Evolutionary conservation across 768 basidiomycete genomes (phyloP).

Genomic region (Hebeloma cylindrosporum): DNA sequence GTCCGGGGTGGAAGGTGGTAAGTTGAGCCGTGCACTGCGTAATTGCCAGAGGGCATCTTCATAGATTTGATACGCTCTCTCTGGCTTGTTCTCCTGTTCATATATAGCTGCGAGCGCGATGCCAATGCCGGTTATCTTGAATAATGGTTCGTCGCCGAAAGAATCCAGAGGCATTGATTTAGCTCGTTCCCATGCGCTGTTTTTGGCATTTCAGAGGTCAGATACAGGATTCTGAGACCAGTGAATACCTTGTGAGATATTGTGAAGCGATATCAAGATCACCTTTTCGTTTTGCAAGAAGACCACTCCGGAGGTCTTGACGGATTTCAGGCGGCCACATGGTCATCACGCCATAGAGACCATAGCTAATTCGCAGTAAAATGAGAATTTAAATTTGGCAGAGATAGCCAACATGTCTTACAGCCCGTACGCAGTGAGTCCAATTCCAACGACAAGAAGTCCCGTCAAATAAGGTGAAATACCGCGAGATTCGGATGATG

Average conservation of each 20-base stretch:
- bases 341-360: slow-evolving; percentile 39
- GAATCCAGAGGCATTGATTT: slow-evolving; percentile 39
- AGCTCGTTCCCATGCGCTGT: slow-evolving; percentile 53
- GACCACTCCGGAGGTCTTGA: slow-evolving; percentile 61
- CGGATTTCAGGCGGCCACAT: slow-evolving; percentile 69
- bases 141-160: slow-evolving; percentile 48
- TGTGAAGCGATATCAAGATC: slow-evolving; percentile 51
- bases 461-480: slow-evolving; percentile 27
- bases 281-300: slow-evolving; percentile 60
- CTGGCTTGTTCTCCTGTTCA: slow-evolving; percentile 39
- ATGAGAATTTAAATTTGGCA: background rate
- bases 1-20: slow-evolving; percentile 14
- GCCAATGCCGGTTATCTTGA: slow-evolving; percentile 70
- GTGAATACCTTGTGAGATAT: slow-evolving; percentile 49
- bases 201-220: background rate
- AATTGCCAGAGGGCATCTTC: slow-evolving; percentile 34
- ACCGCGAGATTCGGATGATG: too few species aligned
- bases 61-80: slow-evolving; percentile 41
- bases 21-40: slow-evolving; percentile 24
- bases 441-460: slow-evolving; percentile 32
- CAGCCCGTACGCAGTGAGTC: slow-evolving; percentile 35
- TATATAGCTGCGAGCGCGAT: slow-evolving; percentile 58
- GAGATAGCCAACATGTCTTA: slow-evolving; percentile 12
- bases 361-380: slow-evolving; percentile 12
- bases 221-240: background rate